These are phyloP conservation scores for Plasmodium knowlesi DNA, from an alignment of 169 alveolate genomes.

Conservation along the genomic window DNA sequence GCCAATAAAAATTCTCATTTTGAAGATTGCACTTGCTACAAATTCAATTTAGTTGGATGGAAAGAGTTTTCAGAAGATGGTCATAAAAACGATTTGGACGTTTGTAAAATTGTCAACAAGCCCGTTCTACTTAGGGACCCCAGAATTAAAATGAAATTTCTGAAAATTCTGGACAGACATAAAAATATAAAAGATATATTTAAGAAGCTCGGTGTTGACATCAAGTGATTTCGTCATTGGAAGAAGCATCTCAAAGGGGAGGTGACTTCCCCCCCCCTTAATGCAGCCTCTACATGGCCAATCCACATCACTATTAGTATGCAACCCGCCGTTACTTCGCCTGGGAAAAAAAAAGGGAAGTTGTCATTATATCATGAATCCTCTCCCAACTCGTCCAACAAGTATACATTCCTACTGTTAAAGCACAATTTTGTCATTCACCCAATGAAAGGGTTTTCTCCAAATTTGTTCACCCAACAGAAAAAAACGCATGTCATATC, in stretches of 20 bases:
- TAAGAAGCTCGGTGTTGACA: slow-evolving; percentile 70
- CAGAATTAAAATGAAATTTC: slow-evolving; percentile 73
- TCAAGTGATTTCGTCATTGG: slow-evolving; percentile 5
- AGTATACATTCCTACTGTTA: not conserved
- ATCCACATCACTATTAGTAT: not conserved
- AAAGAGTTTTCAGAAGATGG: slow-evolving; percentile 76
- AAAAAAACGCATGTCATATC: not conserved
- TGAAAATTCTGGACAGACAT: slow-evolving; percentile 71
- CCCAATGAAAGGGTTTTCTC: not conserved
- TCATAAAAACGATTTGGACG: slow-evolving; percentile 71
- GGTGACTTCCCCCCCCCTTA: not conserved
- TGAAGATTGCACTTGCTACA: slow-evolving; percentile 58
- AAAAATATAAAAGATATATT: slow-evolving; percentile 70
- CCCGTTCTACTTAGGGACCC: slow-evolving; percentile 70
- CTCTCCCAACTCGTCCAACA: not conserved
- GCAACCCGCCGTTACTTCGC: not conserved
- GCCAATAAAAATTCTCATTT: slow-evolving; percentile 2
- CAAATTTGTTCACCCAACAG: not conserved
- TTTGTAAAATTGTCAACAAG: slow-evolving; percentile 73
- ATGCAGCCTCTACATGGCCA: not conserved
- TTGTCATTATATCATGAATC: not conserved
- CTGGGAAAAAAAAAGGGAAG: not conserved
- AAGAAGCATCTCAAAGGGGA: not conserved
- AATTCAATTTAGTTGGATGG: slow-evolving; percentile 71
- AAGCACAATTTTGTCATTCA: not conserved